Conservation (phyloP, 805 yeast species). For the Metschnikowia koreensis region DNA sequence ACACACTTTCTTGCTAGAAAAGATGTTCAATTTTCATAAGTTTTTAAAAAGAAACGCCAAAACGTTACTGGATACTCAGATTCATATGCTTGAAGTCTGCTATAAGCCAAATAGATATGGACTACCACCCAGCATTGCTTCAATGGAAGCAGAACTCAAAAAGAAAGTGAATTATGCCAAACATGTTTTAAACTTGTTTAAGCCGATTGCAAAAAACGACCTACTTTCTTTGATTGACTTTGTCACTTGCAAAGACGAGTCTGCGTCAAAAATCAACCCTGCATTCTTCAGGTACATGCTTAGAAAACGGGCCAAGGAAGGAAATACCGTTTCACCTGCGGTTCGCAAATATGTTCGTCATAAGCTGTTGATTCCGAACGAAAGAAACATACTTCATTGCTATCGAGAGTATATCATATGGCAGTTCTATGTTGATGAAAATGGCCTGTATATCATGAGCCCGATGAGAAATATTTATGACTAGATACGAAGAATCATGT, state of each 20-base stretch:
- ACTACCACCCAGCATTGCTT: conserved; percentile 28
- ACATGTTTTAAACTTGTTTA: conserved; percentile 14
- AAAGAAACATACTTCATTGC: conserved; percentile 27
- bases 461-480: conserved; percentile 28
- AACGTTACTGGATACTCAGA: conserved; percentile 23
- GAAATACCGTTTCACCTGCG: conserved; percentile 15
- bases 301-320: conserved; percentile 21
- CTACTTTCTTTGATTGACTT: conserved; percentile 20
- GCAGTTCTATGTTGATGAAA: conserved; percentile 29
- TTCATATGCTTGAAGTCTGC: conserved; percentile 31
- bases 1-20: conserved; percentile 6
- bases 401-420: conserved; percentile 28
- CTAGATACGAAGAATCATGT: conserved; percentile 39
- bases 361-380: conserved; percentile 29
- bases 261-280: conserved; percentile 17
- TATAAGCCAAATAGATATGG: conserved; percentile 33
- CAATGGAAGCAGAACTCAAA: conserved; percentile 27
- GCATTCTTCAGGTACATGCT: conserved; percentile 28
- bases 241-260: conserved; percentile 10
- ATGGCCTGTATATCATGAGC: conserved; percentile 21
- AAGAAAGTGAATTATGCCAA: conserved; percentile 25
- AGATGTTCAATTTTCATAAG: conserved; percentile 19
- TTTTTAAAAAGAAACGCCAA: conserved; percentile 23
- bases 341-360: conserved; percentile 21
- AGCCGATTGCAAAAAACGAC: conserved; percentile 23